A percentile compares a stretch with the other conserved stretches of the same genome.
These are phyloP conservation scores for Epichloe gansuensis DNA, from an alignment of 2,329 filamentous ascomycete genomes.

Conservation along the genomic window DNA sequence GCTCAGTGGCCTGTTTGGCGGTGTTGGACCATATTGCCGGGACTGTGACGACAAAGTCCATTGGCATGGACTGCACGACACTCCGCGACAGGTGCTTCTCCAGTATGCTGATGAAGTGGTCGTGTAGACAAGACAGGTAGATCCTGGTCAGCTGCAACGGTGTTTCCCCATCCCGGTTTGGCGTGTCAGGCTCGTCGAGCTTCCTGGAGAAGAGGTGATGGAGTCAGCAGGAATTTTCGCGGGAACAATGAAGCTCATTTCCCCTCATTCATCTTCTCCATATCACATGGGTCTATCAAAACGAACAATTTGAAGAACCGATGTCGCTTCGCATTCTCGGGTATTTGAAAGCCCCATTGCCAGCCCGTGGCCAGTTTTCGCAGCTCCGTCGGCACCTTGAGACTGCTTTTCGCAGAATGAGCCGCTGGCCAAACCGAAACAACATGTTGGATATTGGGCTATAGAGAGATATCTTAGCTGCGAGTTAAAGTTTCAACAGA, in stretches of 20 bases:
- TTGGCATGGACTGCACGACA: constrained; percentile 29
- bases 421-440: constrained; percentile 32
- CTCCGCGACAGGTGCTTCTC: constrained; percentile 27
- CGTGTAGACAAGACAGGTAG: constrained; percentile 35
- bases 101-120: constrained; percentile 33
- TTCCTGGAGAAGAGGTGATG: constrained; percentile 13
- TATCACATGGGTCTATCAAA: too few species aligned
- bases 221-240: neutral
- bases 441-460: constrained; percentile 27
- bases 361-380: constrained; percentile 26
- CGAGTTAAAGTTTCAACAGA: too few species aligned
- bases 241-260: neutral
- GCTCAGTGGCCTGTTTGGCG: constrained; percentile 37
- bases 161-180: constrained; percentile 21
- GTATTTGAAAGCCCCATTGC: constrained; percentile 39
- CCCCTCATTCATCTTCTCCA: neutral
- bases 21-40: constrained; percentile 46
- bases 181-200: constrained; percentile 20
- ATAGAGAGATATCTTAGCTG: neutral
- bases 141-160: constrained; percentile 23
- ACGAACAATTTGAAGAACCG: constrained; percentile 37
- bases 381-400: constrained; percentile 37
- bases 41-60: constrained; percentile 44
- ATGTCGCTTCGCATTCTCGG: constrained; percentile 25
- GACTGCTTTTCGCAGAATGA: constrained; percentile 20